phyloP scores from a whole-genome alignment of 768 basidiomycete genomes.

The Sporobolomyces pararoseus region DNA sequence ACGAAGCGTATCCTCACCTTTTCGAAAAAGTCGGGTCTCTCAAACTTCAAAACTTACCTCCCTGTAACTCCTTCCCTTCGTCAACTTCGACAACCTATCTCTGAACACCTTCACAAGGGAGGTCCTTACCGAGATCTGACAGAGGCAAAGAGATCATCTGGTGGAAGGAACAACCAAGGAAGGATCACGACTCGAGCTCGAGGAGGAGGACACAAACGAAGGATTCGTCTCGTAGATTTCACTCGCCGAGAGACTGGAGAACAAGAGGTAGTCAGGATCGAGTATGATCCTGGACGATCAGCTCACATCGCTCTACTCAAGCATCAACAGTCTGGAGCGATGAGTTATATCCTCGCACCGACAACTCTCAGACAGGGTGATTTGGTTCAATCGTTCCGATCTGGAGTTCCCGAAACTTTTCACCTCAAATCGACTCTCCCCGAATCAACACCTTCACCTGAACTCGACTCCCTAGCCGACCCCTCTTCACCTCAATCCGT shows the following conservation, averaged over 20 bases:
- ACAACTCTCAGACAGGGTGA: slow-evolving; percentile 86
- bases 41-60: slow-evolving; percentile 81
- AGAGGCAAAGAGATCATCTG: slow-evolving; percentile 70
- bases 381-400: slow-evolving; percentile 74
- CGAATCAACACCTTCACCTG: not conserved
- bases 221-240: slow-evolving; percentile 85
- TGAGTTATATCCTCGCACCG: slow-evolving; percentile 83
- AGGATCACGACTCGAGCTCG: slow-evolving; percentile 80
- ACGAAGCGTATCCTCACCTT: slow-evolving; percentile 32
- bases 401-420: slow-evolving; percentile 36
- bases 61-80: slow-evolving; percentile 81
- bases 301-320: slow-evolving; percentile 88
- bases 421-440: not conserved
- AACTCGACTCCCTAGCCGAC: slow-evolving; percentile 1
- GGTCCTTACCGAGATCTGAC: slow-evolving; percentile 81
- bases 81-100: slow-evolving; percentile 76
- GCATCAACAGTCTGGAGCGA: slow-evolving; percentile 59
- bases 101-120: slow-evolving; percentile 77
- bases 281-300: slow-evolving; percentile 91
- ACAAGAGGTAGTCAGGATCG: slow-evolving; percentile 86
- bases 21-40: slow-evolving; percentile 30
- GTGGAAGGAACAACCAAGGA: slow-evolving; percentile 79
- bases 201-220: slow-evolving; percentile 84
- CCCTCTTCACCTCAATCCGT: slow-evolving; percentile 22
- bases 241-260: slow-evolving; percentile 69